Evolutionary conservation across 2,329 filamentous ascomycete species (phyloP).

Genomic region (Ustulina deusta): DNA sequence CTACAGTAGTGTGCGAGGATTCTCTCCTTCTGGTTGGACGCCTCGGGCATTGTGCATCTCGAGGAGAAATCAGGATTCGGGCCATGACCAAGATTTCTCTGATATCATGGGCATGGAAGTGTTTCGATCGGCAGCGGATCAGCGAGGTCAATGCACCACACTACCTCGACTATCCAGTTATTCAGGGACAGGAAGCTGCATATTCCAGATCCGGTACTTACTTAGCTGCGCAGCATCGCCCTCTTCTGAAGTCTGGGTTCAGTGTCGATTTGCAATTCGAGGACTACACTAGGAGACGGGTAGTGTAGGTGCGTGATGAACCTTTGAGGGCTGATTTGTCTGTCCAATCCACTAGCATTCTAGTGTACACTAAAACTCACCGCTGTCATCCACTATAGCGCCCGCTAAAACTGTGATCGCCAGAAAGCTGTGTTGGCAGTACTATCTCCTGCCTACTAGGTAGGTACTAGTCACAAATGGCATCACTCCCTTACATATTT

Average conservation of each 20-base stretch:
- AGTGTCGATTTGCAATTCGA: not conserved
- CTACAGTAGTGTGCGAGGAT: conserved; percentile 2
- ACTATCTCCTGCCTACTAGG: too few relatives aligned
- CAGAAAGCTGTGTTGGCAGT: not conserved
- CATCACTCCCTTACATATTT: conserved; percentile 8
- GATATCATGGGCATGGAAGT: conserved; percentile 12
- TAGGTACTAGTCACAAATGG: not conserved
- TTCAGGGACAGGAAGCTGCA: conserved; percentile 22
- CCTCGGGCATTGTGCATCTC: not conserved
- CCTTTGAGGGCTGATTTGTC: conserved; percentile 1
- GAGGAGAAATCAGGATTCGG: conserved; percentile 19
- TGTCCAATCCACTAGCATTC: not conserved
- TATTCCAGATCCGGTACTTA: not conserved
- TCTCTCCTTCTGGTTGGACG: conserved; percentile 10
- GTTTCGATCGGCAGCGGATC: conserved; percentile 32
- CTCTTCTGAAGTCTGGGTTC: not conserved
- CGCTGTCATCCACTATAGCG: conserved; percentile 5
- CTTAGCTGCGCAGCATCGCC: not conserved
- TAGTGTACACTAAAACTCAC: conserved; percentile 1
- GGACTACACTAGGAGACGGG: not conserved
- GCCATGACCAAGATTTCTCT: conserved; percentile 24
- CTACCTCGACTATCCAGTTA: too few relatives aligned
- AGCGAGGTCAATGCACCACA: not conserved
- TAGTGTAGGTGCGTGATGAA: conserved; percentile 7
- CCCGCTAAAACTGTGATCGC: not conserved